Percentiles rank a stretch among this genome's conserved stretches.
Conservation (phyloP, 106 monocot species). For the Ottelia alismoides region DNA sequence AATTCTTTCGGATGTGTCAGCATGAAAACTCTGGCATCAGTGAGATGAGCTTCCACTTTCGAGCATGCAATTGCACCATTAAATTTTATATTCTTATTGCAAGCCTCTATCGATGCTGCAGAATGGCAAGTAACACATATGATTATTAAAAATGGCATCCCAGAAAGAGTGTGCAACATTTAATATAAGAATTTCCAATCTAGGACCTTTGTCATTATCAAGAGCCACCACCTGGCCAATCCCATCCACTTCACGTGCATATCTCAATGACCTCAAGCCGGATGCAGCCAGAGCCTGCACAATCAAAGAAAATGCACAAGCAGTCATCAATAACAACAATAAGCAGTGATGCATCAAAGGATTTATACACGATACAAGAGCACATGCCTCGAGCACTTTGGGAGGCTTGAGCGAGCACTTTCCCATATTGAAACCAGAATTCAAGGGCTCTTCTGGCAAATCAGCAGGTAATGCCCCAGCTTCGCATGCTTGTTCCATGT, state of each 20-base stretch:
- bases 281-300: conserved; percentile 92
- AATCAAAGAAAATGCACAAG: too few relatives aligned
- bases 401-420: conserved; percentile 36
- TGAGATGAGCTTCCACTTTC: conserved; percentile 71
- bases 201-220: conserved; percentile 93
- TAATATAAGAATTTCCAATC: too few relatives aligned
- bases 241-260: conserved; percentile 82
- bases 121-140: background rate
- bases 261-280: conserved; percentile 83
- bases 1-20: conserved; percentile 76
- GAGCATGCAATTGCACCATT: conserved; percentile 45
- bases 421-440: conserved; percentile 17
- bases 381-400: conserved; percentile 68
- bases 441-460: conserved; percentile 10
- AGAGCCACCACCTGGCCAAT: conserved; percentile 65
- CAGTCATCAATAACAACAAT: too few relatives aligned
- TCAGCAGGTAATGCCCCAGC: too few relatives aligned
- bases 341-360: too few relatives aligned
- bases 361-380: background rate
- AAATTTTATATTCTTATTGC: conserved; percentile 41
- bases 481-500: conserved; percentile 1
- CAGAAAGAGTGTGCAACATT: background rate
- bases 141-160: background rate
- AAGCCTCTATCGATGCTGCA: conserved; percentile 42
- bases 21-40: conserved; percentile 88